Evolutionary conservation across 805 yeast species (phyloP), one percentile per base, ranked within the genome.

Genomic region (Candida hungchunana): DNA sequence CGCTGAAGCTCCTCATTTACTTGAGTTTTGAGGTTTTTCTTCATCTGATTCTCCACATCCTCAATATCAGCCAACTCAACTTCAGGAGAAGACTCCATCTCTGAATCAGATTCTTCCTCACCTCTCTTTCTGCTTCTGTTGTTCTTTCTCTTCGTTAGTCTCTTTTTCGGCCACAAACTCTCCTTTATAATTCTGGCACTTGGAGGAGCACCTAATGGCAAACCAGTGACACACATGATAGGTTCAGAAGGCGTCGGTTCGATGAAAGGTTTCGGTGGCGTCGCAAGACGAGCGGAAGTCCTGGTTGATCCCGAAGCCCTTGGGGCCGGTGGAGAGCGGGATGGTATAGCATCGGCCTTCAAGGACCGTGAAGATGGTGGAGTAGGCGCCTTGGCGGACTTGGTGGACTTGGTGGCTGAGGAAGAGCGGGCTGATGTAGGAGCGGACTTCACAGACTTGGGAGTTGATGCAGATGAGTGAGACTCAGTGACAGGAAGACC

Each of bases 181-280:
- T 76, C 82, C 43, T 70, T 75, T 50, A 71, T 75, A 24, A 74
- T 62, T 49, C 74, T 79, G 4, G 66, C 58, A 13, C 76, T 73
- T 7, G 96, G 96, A 6, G 69, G 67, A n/a, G 74, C 67, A 44
- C 77, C 85, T 36, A 87, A 59, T 4, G 93, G 82, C 26, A 77
- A 66, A 2, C 96, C 96, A 0, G 90, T 80, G 25, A 76, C 75
- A 9, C 72, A 69, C 27, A 84, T 77, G 9, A 62, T 56, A 0
- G 82, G 77, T 24, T 66, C 71, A 1, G 75, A 71, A 22, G 68
- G 55, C 13, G 66, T 67, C 7, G 31, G 31, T 19, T 29, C 31
- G 23, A 8, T 10, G 19, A 27, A 27, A 9, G 14, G 14, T 13
- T 25, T 25, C 27, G n/a, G 27, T 25, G 27, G 15, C 8, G 11